Base-by-base conservation (phyloP, 1,284 basidiomycete species). In the Trametes pubescens region DNA sequence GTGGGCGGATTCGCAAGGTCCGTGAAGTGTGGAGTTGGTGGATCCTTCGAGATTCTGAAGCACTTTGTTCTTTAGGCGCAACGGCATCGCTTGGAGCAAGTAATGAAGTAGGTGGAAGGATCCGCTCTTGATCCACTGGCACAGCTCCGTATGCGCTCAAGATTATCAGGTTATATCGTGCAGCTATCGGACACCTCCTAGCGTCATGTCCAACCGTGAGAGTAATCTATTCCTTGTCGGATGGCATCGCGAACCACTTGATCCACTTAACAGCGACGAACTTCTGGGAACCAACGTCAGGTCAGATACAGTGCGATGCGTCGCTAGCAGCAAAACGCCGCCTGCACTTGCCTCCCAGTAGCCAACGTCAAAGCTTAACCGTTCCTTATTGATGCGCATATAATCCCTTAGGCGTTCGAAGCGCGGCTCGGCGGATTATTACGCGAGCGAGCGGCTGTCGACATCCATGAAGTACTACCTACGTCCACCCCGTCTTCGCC, bases 391-490 rank as follows among this genome's bases (percentile, higher is more conserved):
- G 9, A 61, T 10, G 13, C 14, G 24, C 24, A 48, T 55, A 59
- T 80, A 81, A 51, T 69, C 65, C 18, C 58, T 47, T 47, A 78
- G 72, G 51, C 72, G 73, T 18, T 69, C 66, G 55, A 74, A 76
- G 58, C 47, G 47, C 11, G 66, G 29, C 38, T 38, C 38, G 44
- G 51, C 56, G 34, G 51, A 51, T 18, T 62, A 58, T 60, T 63
- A 57, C 56, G 54, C 46, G 46, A 61, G 64, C 54, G 64, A 57
- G 54, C 63, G 62, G 26, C 47, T 48, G 8, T 57, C 24, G 47
- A 29, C 14, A 29, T 48, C 47, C 13, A 4, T 57, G 56, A 51
- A 66, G 54, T 51, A 51, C 3, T 65, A n/a, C n/a, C n/a, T n/a
- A n/a, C 65, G 26, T n/a, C n/a, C 66, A 29, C 16, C 64, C 65